These are phyloP conservation scores for Russula foetens DNA, from an alignment of 768 basidiomycete genomes.

Conservation along the genomic window DNA sequence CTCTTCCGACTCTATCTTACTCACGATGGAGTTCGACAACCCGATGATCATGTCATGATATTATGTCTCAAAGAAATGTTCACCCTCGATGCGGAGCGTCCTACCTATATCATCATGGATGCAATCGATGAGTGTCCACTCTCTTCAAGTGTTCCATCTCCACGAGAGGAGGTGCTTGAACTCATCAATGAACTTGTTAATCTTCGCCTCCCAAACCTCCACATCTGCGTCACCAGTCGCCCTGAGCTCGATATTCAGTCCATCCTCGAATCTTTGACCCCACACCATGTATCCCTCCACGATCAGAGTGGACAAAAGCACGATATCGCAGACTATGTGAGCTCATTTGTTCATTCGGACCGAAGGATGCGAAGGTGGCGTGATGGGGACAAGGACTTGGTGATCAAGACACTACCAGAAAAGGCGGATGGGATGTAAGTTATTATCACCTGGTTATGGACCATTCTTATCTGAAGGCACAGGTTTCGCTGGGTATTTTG, in stretches of 20 bases:
- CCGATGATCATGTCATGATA: neutral
- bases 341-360: neutral
- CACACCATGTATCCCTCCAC: neutral
- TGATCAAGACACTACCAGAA: neutral
- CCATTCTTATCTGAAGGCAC: neutral
- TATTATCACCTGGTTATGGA: neutral
- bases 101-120: neutral
- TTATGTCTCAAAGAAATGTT: neutral
- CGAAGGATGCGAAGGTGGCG: neutral
- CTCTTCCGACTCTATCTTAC: neutral
- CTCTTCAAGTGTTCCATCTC: neutral
- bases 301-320: neutral
- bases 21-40: neutral
- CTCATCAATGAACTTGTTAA: neutral
- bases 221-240: neutral
- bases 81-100: neutral
- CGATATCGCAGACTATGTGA: neutral
- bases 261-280: neutral
- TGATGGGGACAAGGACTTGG: neutral
- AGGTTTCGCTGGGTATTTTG: neutral
- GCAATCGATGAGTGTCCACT: neutral
- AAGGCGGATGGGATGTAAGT: neutral
- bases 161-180: neutral
- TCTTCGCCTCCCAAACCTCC: neutral
- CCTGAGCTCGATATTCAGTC: neutral